Conservation (phyloP, 768 basidiomycete species). For the Steccherinum ochraceum region DNA sequence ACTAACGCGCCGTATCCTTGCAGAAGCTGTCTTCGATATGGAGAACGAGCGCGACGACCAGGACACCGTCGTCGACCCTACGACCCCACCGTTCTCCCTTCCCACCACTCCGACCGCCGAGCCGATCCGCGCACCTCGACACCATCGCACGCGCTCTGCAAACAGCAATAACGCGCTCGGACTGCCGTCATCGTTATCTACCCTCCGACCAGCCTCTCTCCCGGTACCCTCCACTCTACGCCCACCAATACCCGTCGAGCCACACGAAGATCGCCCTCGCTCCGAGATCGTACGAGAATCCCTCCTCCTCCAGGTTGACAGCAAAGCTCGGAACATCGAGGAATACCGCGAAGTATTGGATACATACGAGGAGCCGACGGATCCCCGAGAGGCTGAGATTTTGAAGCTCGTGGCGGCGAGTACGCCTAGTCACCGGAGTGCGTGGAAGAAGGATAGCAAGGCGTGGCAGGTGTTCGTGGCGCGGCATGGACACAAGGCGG, state of each 20-base stretch:
- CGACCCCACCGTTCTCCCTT: conserved; percentile 26
- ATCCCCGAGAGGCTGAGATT: conserved; percentile 46
- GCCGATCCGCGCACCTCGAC: conserved; percentile 15
- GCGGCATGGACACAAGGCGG: conserved; percentile 19
- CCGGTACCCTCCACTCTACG: conserved; percentile 59
- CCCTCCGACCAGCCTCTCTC: conserved; percentile 62
- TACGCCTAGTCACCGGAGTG: conserved; percentile 65
- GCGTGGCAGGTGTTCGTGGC: conserved; percentile 58
- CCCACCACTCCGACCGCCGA: conserved; percentile 11
- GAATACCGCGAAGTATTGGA: conserved; percentile 12
- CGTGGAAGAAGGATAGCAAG: conserved; percentile 57
- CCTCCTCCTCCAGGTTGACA: conserved; percentile 9
- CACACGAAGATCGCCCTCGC: conserved; percentile 11
- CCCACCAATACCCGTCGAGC: conserved; percentile 11
- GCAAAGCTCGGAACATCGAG: conserved; percentile 10
- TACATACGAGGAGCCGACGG: conserved; percentile 16
- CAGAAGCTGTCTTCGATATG: conserved; percentile 67
- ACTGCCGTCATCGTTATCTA: conserved; percentile 51
- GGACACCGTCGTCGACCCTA: conserved; percentile 23
- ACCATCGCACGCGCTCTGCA: conserved; percentile 16
- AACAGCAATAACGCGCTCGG: conserved; percentile 27
- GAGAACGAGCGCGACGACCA: conserved; percentile 45
- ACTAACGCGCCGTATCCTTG: conserved; percentile 18
- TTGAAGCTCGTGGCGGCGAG: conserved; percentile 60
- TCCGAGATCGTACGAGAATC: conserved; percentile 13